These are phyloP conservation scores for Lactarius trivialis DNA, from an alignment of 768 basidiomycete genomes.

Conservation along the genomic window DNA sequence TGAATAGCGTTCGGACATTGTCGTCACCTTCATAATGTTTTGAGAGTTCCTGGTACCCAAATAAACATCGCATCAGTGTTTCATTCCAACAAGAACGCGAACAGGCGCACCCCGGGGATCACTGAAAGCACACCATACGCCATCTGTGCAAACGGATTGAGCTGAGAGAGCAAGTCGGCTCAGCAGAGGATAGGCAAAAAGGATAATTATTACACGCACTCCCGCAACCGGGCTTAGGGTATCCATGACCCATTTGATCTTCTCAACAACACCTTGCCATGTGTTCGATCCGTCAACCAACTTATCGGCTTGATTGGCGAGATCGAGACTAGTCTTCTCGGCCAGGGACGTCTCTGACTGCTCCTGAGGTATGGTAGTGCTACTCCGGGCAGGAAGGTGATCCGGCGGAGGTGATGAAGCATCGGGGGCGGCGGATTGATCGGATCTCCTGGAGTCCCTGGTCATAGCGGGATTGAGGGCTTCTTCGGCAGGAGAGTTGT, in stretches of 20 bases:
- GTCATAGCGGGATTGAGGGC: too few relatives aligned
- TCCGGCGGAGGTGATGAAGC: too few relatives aligned
- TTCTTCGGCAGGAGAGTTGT: background rate
- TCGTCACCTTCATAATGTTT: background rate
- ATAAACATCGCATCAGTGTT: background rate
- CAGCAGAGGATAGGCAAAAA: background rate
- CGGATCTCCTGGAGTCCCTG: too few relatives aligned
- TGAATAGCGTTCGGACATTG: background rate
- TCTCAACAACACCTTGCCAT: background rate
- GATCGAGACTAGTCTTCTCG: background rate
- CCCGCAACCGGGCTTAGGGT: background rate
- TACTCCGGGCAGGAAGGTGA: background rate
- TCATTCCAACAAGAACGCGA: background rate
- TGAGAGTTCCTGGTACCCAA: background rate
- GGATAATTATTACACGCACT: background rate
- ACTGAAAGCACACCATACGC: background rate
- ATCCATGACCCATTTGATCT: background rate
- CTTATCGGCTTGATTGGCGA: background rate
- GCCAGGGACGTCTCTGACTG: background rate
- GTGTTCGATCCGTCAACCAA: background rate
- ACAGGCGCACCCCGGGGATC: background rate
- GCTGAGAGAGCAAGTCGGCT: background rate
- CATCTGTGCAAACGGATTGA: background rate
- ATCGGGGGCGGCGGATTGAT: background rate
- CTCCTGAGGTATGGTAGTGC: background rate